These are phyloP conservation scores for Sclerotinia sclerotiorum DNA, from an alignment of 2,329 filamentous ascomycete species.

Conservation along the genomic window DNA sequence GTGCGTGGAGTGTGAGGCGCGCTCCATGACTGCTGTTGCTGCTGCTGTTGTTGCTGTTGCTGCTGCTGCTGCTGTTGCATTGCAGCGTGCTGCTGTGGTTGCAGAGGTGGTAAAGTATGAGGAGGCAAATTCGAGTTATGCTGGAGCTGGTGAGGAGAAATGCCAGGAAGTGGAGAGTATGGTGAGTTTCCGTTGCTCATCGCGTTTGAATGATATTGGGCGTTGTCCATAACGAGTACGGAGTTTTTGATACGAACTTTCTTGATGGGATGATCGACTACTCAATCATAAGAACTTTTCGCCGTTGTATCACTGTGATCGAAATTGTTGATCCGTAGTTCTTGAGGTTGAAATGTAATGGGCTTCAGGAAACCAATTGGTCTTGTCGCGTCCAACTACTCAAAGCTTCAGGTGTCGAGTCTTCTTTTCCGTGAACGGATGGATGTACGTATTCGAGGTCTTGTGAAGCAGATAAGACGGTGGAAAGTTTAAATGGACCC, in stretches of 20 bases:
- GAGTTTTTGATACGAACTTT: slow-evolving; percentile 13
- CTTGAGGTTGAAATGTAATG: background rate
- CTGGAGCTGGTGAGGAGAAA: slow-evolving; percentile 43
- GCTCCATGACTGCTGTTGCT: slow-evolving; percentile 49
- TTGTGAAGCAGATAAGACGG: background rate
- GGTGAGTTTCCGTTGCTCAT: slow-evolving; percentile 37
- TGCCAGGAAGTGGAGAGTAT: slow-evolving; percentile 37
- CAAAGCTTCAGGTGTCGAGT: background rate
- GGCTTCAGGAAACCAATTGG: slow-evolving; percentile 8
- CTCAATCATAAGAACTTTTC: slow-evolving; percentile 20
- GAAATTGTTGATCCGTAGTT: slow-evolving; percentile 2
- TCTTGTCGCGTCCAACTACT: slow-evolving; percentile 10
- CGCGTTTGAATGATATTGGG: slow-evolving; percentile 38
- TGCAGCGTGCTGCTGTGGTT: slow-evolving; percentile 48
- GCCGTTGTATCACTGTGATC: background rate
- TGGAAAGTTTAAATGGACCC: slow-evolving; percentile 6
- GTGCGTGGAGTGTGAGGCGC: slow-evolving; percentile 58
- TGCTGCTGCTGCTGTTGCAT: slow-evolving; percentile 45
- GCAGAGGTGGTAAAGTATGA: slow-evolving; percentile 57
- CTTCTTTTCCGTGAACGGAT: slow-evolving; percentile 11
- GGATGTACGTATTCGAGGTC: background rate
- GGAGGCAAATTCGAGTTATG: slow-evolving; percentile 47
- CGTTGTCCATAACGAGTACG: slow-evolving; percentile 34
- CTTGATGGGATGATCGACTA: slow-evolving; percentile 3
- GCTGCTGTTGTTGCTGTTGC: slow-evolving; percentile 38